phyloP scores from a whole-genome alignment of 495 filamentous ascomycete genomes.

The Hamigera avellanea region DNA sequence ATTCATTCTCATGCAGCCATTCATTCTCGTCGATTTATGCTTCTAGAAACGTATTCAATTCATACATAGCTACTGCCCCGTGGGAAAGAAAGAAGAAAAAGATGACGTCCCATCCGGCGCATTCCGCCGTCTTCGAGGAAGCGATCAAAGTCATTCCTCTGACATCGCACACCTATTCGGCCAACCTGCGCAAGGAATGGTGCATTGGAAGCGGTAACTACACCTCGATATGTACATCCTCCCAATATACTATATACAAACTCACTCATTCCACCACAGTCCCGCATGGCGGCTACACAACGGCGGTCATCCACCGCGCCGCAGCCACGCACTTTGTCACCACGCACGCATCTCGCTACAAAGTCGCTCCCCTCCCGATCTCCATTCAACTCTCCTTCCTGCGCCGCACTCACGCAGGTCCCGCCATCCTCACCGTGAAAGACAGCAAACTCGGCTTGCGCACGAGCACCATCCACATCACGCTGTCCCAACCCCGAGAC shows the following conservation, averaged over 20 bases:
- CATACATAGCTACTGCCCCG: too few relatives aligned
- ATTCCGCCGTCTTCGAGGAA: too few relatives aligned
- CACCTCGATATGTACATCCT: too few relatives aligned
- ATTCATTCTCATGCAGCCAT: too few relatives aligned
- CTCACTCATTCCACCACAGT: constrained; percentile 36
- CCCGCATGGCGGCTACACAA: constrained; percentile 73
- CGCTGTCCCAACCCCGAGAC: constrained; percentile 42
- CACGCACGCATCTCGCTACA: constrained; percentile 47
- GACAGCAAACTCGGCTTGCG: constrained; percentile 64
- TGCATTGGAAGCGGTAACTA: constrained; percentile 59
- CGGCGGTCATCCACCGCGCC: constrained; percentile 50
- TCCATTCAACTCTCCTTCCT: constrained; percentile 63
- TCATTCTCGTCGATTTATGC: too few relatives aligned
- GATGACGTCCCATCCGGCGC: too few relatives aligned
- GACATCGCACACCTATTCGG: too few relatives aligned
- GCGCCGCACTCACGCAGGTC: constrained; percentile 51
- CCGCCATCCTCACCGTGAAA: constrained; percentile 50
- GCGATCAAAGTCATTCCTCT: too few relatives aligned
- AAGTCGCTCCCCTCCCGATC: constrained; percentile 46
- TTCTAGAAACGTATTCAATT: too few relatives aligned
- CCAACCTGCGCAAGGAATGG: constrained; percentile 47
- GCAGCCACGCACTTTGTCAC: constrained; percentile 51
- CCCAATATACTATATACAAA: background rate
- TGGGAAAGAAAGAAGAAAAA: too few relatives aligned
- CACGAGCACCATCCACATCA: constrained; percentile 58